phyloP scores from a whole-genome alignment of 83 land plant species.

The Thuja plicata region DNA sequence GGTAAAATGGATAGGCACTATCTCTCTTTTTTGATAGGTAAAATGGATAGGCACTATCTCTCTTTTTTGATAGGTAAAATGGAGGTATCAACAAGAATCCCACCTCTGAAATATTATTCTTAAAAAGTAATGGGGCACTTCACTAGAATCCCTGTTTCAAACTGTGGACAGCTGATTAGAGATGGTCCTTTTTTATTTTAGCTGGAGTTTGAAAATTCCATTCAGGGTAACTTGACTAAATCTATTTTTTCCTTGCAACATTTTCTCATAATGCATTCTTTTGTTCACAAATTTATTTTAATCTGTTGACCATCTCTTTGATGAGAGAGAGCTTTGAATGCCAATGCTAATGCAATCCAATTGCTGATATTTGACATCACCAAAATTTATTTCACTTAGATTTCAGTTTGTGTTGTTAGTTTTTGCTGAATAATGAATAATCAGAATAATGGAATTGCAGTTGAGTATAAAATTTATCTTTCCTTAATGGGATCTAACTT shows the following conservation, averaged over 20 bases:
- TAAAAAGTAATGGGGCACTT: too few species aligned
- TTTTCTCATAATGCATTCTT: neutral
- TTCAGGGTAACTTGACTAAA: neutral
- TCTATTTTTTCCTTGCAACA: neutral
- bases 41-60: too few species aligned
- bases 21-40: too few species aligned
- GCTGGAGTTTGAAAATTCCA: neutral
- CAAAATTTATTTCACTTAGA: neutral
- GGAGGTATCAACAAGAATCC: too few species aligned
- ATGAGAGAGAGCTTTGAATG: neutral
- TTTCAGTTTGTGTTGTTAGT: neutral
- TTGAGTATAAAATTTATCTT: too few species aligned
- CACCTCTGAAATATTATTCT: too few species aligned
- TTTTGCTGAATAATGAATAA: neutral
- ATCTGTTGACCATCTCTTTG: neutral
- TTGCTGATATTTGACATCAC: neutral
- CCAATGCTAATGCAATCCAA: neutral
- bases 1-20: too few species aligned
- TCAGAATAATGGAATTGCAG: neutral
- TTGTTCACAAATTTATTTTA: neutral
- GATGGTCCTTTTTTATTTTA: neutral
- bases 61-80: too few species aligned
- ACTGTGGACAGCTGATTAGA: neutral
- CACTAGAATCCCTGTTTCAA: neutral
- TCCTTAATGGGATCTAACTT: too few species aligned